Conservation (phyloP, 179 eudicot species). For the Nepenthes alata region DNA sequence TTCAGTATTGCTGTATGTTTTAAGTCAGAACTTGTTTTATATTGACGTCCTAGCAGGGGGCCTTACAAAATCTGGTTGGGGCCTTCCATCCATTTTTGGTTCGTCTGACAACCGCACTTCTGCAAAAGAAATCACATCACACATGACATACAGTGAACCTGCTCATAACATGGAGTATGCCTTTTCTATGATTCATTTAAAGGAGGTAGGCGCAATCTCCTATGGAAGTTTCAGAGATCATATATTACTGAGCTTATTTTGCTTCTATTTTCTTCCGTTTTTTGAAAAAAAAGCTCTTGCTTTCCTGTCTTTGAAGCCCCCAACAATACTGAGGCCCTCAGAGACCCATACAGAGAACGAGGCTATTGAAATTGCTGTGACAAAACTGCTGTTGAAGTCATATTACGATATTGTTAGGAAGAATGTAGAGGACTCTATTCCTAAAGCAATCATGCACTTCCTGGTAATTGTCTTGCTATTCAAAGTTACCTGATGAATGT, state of each 20-base stretch:
- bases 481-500: background rate
- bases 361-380: constrained; percentile 60
- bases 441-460: constrained; percentile 95
- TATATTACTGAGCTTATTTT: background rate
- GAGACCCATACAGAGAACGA: constrained; percentile 64
- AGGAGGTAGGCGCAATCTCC: constrained; percentile 36
- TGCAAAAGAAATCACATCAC: constrained; percentile 36
- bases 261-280: background rate
- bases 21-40: background rate
- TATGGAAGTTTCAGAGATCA: background rate
- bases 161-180: constrained; percentile 33
- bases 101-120: constrained; percentile 43
- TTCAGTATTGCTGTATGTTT: background rate
- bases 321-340: constrained; percentile 68
- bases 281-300: background rate
- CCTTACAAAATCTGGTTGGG: constrained; percentile 41
- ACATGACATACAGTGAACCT: constrained; percentile 42
- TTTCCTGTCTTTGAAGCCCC: constrained; percentile 43
- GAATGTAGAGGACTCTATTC: constrained; percentile 77
- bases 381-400: constrained; percentile 69
- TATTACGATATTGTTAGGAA: constrained; percentile 85
- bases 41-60: constrained; percentile 28
- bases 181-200: constrained; percentile 51
- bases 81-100: constrained; percentile 60
- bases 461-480: constrained; percentile 33